phyloP scores from a whole-genome alignment of 306 rosid species.

The Trichosanthes cucumerina region DNA sequence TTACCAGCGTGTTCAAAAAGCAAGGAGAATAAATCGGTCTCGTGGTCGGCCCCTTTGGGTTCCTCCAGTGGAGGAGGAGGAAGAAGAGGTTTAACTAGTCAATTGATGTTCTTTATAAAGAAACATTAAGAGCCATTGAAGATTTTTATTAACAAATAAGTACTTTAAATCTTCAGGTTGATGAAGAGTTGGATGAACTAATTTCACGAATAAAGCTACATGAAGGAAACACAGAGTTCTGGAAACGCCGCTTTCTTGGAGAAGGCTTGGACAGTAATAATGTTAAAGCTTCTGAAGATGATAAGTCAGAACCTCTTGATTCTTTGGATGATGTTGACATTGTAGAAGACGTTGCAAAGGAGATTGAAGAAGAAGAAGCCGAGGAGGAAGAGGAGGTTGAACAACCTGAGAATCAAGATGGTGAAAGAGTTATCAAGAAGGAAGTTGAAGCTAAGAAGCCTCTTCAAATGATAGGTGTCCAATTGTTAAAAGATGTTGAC shows the following conservation, averaged over 20 bases:
- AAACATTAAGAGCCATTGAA: background rate
- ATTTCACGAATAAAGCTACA: slow-evolving; percentile 70
- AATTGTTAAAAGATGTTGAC: slow-evolving; percentile 74
- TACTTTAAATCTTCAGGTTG: slow-evolving; percentile 36
- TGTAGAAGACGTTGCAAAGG: slow-evolving; percentile 52
- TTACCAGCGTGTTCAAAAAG: slow-evolving; percentile 98
- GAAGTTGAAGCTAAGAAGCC: slow-evolving; percentile 71
- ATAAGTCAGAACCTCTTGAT: slow-evolving; percentile 33
- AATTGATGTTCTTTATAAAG: background rate
- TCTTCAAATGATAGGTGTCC: slow-evolving; percentile 96
- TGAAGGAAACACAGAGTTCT: slow-evolving; percentile 89
- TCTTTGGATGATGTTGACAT: slow-evolving; percentile 40
- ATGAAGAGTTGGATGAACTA: slow-evolving; percentile 82
- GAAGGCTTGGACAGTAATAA: slow-evolving; percentile 45
- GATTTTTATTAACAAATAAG: background rate
- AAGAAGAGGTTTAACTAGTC: slow-evolving; percentile 61
- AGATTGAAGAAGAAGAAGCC: slow-evolving; percentile 66
- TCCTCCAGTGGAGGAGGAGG: slow-evolving; percentile 89
- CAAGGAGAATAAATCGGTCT: slow-evolving; percentile 93
- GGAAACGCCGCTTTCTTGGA: slow-evolving; percentile 90
- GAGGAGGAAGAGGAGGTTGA: slow-evolving; percentile 64
- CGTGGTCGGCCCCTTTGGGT: slow-evolving; percentile 99
- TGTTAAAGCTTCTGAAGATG: slow-evolving; percentile 27
- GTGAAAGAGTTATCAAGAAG: slow-evolving; percentile 70
- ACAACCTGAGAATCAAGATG: slow-evolving; percentile 61